phyloP scores from a whole-genome alignment of 2,329 filamentous ascomycete species.

The Talaromyces pinophilus region DNA sequence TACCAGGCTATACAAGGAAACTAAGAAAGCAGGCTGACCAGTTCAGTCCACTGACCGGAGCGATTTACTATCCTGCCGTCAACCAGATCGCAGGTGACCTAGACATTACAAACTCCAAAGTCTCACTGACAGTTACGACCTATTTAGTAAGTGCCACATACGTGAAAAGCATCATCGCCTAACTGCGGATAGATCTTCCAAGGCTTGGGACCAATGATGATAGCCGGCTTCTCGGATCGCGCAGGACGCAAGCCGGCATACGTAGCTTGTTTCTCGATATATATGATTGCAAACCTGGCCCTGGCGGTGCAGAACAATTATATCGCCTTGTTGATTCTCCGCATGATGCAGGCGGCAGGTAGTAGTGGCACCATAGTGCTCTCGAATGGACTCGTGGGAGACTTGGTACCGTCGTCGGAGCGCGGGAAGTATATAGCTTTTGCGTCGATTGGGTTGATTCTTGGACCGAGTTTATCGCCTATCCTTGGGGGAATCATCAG shows the following conservation, averaged over 20 bases:
- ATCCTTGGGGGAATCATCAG: constrained; percentile 40
- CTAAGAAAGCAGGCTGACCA: background rate
- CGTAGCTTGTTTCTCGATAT: constrained; percentile 53
- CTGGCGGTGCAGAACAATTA: constrained; percentile 40
- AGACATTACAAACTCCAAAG: background rate
- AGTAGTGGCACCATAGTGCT: constrained; percentile 45
- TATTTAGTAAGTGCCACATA: constrained; percentile 6
- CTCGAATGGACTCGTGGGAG: constrained; percentile 41
- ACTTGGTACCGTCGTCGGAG: constrained; percentile 41
- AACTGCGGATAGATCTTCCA: constrained; percentile 37
- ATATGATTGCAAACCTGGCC: constrained; percentile 41
- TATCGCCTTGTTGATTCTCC: constrained; percentile 37
- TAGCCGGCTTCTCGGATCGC: constrained; percentile 54
- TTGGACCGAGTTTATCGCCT: constrained; percentile 37
- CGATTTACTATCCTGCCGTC: constrained; percentile 7
- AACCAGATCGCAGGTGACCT: background rate
- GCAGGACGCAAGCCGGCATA: constrained; percentile 55
- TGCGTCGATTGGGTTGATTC: constrained; percentile 23
- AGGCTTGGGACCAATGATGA: constrained; percentile 54
- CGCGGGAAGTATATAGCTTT: constrained; percentile 46
- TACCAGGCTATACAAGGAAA: too few species aligned
- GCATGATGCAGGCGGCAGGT: constrained; percentile 40
- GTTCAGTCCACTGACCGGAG: background rate
- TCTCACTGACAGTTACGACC: constrained; percentile 6
- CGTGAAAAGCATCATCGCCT: too few species aligned